A percentile compares a stretch with the other conserved stretches of the same genome.
Evolutionary conservation across 2,329 filamentous ascomycete genomes (phyloP).

Genomic region (Sphaerostilbella broomeana): DNA sequence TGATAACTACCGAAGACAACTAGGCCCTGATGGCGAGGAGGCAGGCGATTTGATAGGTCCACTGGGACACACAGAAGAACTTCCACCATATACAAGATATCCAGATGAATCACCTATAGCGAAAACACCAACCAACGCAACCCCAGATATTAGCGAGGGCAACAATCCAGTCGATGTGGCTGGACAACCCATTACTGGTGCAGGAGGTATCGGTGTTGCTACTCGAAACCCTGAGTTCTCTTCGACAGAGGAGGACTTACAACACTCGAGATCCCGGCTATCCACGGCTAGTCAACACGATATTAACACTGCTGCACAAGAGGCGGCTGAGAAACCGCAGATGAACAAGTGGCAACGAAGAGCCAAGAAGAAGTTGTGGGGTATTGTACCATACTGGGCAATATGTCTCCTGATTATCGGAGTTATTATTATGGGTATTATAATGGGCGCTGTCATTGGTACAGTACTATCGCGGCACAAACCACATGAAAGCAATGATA

Average conservation of each 20-base stretch:
- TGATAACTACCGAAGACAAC: conserved; percentile 61
- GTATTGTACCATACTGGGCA: conserved; percentile 56
- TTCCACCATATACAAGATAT: conserved; percentile 87
- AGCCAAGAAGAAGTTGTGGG: conserved; percentile 50
- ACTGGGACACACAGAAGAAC: conserved; percentile 81
- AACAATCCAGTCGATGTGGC: conserved; percentile 8
- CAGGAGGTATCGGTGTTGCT: conserved; percentile 54
- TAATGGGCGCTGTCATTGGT: conserved; percentile 48
- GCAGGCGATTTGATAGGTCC: conserved; percentile 80
- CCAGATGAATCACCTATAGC: conserved; percentile 62
- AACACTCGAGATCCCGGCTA: conserved; percentile 42
- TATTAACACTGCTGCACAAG: conserved; percentile 45
- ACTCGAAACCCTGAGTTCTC: conserved; percentile 58
- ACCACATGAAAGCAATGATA: conserved; percentile 2
- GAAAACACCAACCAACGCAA: conserved; percentile 36
- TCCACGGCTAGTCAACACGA: conserved; percentile 48
- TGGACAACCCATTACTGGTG: too few species aligned
- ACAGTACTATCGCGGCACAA: conserved; percentile 18
- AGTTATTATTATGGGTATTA: conserved; percentile 45
- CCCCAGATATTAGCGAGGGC: conserved; percentile 16
- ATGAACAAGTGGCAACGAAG: conserved; percentile 45
- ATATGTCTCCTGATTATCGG: conserved; percentile 44
- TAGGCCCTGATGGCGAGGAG: conserved; percentile 79
- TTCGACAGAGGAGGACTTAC: conserved; percentile 48
- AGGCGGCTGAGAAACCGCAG: conserved; percentile 41